phyloP scores from a whole-genome alignment of 208 protist species.

The Novymonas esmeraldas region DNA sequence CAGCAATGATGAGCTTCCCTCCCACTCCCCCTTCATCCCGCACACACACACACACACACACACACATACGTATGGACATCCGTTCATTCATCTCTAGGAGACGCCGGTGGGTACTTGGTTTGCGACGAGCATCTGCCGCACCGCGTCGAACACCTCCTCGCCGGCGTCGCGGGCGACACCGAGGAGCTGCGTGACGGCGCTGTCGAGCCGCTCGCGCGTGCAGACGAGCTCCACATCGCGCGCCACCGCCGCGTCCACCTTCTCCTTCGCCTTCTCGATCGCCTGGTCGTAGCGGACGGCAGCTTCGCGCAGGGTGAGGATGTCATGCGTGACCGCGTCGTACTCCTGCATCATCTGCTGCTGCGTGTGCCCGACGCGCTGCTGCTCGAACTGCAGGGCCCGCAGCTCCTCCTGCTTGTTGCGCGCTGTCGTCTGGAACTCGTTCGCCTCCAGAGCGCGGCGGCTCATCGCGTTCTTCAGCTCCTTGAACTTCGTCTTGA shows the following conservation, averaged over 20 bases:
- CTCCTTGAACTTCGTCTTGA: conserved; percentile 69
- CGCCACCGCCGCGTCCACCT: conserved; percentile 35
- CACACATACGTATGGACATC: neutral
- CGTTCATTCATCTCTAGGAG: no score
- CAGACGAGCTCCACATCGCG: conserved; percentile 67
- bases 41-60: no score
- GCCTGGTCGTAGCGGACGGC: conserved; percentile 71
- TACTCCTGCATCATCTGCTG: conserved; percentile 50
- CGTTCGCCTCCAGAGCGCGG: conserved; percentile 63
- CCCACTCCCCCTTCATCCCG: no score
- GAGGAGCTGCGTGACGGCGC: conserved; percentile 45
- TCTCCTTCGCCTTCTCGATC: conserved; percentile 42
- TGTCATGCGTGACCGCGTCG: conserved; percentile 36
- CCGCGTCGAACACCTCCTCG: conserved; percentile 47
- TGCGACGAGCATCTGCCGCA: conserved; percentile 34
- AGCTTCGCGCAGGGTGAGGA: conserved; percentile 52
- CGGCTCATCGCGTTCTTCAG: conserved; percentile 68
- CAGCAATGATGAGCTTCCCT: no score
- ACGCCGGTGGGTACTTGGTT: conserved; percentile 28
- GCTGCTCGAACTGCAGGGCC: conserved; percentile 33
- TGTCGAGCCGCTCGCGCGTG: conserved; percentile 40
- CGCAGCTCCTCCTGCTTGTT: conserved; percentile 56
- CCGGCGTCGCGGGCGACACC: conserved; percentile 40
- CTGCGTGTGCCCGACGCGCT: conserved; percentile 34
- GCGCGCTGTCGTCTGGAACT: conserved; percentile 55